Conservation (phyloP, 2,329 filamentous ascomycete genomes). For the Boeremia exigua region DNA sequence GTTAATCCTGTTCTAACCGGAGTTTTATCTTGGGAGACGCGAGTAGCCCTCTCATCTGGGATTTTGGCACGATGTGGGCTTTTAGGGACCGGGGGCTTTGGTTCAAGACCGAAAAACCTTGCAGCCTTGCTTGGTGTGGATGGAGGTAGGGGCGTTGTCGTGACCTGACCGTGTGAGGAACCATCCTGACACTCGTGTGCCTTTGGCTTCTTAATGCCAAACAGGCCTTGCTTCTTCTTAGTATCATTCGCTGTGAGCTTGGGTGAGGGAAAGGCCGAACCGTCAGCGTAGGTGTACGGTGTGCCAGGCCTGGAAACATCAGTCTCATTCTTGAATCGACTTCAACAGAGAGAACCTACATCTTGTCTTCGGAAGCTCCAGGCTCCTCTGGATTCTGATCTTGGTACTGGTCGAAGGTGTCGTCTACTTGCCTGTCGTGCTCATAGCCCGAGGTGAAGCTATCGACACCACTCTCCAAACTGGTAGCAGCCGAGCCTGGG, state of each 20-base stretch:
- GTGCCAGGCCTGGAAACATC: no score
- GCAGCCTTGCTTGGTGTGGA: constrained; percentile 31
- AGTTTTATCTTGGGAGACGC: not conserved
- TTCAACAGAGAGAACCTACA: not conserved
- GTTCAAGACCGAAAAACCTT: constrained; percentile 25
- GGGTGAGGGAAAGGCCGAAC: not conserved
- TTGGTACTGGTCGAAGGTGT: constrained; percentile 6
- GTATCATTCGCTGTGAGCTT: constrained; percentile 3
- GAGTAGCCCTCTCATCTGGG: constrained; percentile 4
- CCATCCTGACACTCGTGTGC: constrained; percentile 13
- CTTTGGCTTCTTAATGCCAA: constrained; percentile 20
- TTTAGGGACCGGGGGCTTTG: not conserved
- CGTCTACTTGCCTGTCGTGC: constrained; percentile 7
- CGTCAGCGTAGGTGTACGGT: no score
- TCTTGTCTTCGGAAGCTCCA: not conserved
- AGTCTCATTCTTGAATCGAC: no score
- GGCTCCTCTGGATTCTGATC: not conserved
- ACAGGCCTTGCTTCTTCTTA: constrained; percentile 29
- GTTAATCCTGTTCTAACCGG: constrained; percentile 11
- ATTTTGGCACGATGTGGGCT: not conserved
- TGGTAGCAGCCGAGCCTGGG: constrained; percentile 5
- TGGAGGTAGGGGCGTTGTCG: constrained; percentile 24
- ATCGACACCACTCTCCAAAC: constrained; percentile 9
- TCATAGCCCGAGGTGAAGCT: not conserved
- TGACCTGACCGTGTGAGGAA: constrained; percentile 7